Base-by-base conservation (phyloP, 345 rosid genomes). In the Citrus sp. region DNA sequence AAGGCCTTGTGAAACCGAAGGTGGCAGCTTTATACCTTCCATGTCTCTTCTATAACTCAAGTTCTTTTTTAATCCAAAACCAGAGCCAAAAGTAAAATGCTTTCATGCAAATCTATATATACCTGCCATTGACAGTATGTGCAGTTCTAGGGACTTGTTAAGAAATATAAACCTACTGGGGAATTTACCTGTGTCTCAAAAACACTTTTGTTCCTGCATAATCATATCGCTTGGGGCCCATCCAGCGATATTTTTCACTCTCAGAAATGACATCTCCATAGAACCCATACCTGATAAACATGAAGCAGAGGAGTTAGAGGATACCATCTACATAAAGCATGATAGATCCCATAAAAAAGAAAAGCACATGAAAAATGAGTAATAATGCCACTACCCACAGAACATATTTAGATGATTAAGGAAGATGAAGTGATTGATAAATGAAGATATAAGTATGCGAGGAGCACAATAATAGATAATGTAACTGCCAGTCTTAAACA, bases 141-240 rank as follows among this genome's bases (percentile, higher is more conserved):
- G 59, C 71, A 55, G 58, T 27, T 35, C 42, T 62, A 28, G 49
- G 10, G 7, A 71, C 40, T 22, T 14, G 22, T 35, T 46, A 51
- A 78, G 6, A 49, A 64, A 79, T n/a, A 70, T 18, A 27, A 67
- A 65, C 76, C 42, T 67, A 27, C 49, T 27, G 37, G 28, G 32
- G 73, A 51, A 55, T 69, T 16, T 86, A 95, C 98, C 96, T 90
- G 85, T 92, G 97, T 82, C 81, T 91, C 89, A 95, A 71, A 85
- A 93, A 93, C 72, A 93, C 93, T 86, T 95, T 93, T 34, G 99
- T 93, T 90, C 98, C 98, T 5, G 92, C 93, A 84, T 91, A 93
- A 84, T 95, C 99, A 83, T 93, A 95, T 65, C 98, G 94, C 74
- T 87, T 95, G 49, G 98, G 99, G 68, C 99, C 98, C 99, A 95